Percentiles rank a stretch among this genome's conserved stretches.
Conservation (phyloP, 73 alveolate genomes). For the Blepharisma stoltei region DNA sequence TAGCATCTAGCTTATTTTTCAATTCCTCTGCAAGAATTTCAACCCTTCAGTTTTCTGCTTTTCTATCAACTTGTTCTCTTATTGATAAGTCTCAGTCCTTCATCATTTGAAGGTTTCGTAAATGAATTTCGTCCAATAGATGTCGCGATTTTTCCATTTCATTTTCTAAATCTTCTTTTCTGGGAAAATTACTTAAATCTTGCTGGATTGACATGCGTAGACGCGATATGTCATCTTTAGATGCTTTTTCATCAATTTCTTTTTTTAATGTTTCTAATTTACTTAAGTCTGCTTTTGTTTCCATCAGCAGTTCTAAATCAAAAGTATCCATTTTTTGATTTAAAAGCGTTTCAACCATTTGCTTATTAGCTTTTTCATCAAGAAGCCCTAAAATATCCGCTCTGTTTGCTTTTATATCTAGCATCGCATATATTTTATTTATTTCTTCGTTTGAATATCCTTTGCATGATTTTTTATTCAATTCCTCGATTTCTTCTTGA, state of each 20-base stretch:
- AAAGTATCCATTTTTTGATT: too few relatives aligned
- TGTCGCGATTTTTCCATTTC: slow-evolving; percentile 10
- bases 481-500: neutral
- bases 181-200: neutral
- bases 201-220: neutral
- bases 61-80: too few relatives aligned
- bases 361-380: slow-evolving; percentile 83
- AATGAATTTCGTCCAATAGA: too few relatives aligned
- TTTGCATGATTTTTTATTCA: neutral
- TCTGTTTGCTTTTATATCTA: neutral
- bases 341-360: slow-evolving; percentile 58
- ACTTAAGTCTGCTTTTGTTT: neutral
- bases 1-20: too few relatives aligned
- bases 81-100: too few relatives aligned
- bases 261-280: neutral
- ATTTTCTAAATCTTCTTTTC: neutral
- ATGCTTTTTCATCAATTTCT: neutral
- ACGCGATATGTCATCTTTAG: neutral
- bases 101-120: too few relatives aligned
- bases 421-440: neutral
- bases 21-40: too few relatives aligned
- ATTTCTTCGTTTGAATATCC: neutral
- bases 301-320: too few relatives aligned
- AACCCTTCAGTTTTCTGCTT: too few relatives aligned
- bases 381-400: slow-evolving; percentile 75